These are phyloP conservation scores for Termitomyces sp. DNA, from an alignment of 768 basidiomycete species.

Conservation along the genomic window DNA sequence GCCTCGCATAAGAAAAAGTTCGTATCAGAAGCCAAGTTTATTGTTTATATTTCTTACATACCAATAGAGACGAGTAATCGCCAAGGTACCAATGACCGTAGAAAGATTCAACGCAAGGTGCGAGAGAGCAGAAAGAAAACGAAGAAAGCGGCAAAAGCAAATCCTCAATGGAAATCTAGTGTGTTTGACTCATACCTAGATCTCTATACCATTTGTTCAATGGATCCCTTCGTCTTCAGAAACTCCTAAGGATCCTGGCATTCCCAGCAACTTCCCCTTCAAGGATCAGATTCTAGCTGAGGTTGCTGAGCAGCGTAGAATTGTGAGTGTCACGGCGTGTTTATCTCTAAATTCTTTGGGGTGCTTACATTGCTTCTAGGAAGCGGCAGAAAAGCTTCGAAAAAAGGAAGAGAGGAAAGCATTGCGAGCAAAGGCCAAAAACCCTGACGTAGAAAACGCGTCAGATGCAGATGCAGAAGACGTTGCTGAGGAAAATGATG, in stretches of 20 bases:
- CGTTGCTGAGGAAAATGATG: constrained; percentile 24
- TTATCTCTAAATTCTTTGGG: not conserved
- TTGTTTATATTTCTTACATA: not conserved
- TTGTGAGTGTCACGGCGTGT: constrained; percentile 38
- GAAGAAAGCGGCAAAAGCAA: constrained; percentile 72
- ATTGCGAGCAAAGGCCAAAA: constrained; percentile 17
- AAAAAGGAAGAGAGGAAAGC: constrained; percentile 65
- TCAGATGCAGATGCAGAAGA: constrained; percentile 13
- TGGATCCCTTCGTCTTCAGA: constrained; percentile 36
- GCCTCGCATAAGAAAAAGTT: constrained; percentile 17
- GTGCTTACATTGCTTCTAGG: constrained; percentile 35
- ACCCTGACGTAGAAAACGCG: not conserved
- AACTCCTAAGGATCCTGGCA: constrained; percentile 86
- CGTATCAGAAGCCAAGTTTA: not conserved
- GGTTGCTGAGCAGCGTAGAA: constrained; percentile 74
- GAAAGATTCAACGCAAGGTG: constrained; percentile 71
- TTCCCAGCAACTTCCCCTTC: constrained; percentile 90
- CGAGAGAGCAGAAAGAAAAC: constrained; percentile 75
- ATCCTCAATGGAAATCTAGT: constrained; percentile 89
- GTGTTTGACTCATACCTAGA: constrained; percentile 23
- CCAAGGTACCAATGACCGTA: constrained; percentile 65
- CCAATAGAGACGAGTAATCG: constrained; percentile 81
- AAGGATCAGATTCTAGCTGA: constrained; percentile 94
- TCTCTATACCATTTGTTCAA: not conserved
- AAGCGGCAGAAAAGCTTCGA: constrained; percentile 71